Base-by-base conservation (phyloP, 441 rosid species). In the Populus trichocarpa region DNA sequence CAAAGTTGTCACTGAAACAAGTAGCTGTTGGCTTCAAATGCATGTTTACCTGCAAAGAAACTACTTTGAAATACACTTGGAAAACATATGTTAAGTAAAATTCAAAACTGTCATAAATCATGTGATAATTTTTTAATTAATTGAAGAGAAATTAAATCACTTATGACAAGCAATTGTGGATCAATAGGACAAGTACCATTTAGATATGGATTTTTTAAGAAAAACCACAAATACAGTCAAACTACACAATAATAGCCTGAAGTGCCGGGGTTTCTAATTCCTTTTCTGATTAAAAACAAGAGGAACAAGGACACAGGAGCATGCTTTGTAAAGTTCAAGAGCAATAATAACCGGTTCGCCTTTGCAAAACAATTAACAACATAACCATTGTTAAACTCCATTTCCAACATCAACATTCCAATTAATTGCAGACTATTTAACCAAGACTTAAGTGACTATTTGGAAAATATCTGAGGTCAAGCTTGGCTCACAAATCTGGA, bases 11-110 rank as follows among this genome's bases (percentile, higher is more conserved):
- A 76, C 69, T 35, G 36, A 69, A 75, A 77, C 38, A 67, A 26
- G 40, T 30, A 35, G 64, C 57, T 61, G 42, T 67, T 35, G 75
- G 78, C 70, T 75, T 66, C 63, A 78, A 79, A 83, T 69, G 82
- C 84, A 81, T 68, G 33, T 75, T 74, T 63, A 75, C 82, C 90
- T 80, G 84, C 81, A 67, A 79, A 70, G 77, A 83, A 84, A 73
- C 83, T 80, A 81, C 71, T 68, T 80, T 38, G 57, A 30, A 84
- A 50, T 46, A 75, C 42, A 75, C 42, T 53, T 66, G 73, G 71
- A 71, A 77, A 64, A 67, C 57, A 71, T 23, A 70, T 26, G 63
- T 8, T 30, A 59, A 7, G 25, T 13, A 69, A 32, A 22, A 36
- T 6, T 12, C 22, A 72, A 71, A 53, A 26, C 12, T 20, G 9